Conservation (phyloP, 179 eudicot genomes). For the Silene coronaria region DNA sequence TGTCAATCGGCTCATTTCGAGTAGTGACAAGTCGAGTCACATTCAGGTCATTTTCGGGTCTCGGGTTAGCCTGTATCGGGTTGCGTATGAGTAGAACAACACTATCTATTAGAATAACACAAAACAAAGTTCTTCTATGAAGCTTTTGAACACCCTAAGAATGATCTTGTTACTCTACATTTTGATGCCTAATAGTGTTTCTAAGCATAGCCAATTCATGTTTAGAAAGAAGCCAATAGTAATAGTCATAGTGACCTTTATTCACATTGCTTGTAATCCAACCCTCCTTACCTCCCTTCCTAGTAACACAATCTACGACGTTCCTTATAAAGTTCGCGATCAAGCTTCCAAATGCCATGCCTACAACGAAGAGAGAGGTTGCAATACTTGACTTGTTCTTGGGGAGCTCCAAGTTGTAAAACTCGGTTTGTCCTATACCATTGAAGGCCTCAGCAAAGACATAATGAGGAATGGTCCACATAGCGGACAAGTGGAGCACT, state of each 20-base stretch:
- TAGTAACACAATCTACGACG: constrained; percentile 29
- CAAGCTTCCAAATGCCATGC: constrained; percentile 58
- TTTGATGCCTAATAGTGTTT: no score
- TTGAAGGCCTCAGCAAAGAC: constrained; percentile 67
- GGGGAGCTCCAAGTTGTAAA: constrained; percentile 71
- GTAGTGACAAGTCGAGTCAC: no score
- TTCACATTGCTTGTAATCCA: constrained; percentile 62
- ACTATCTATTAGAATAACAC: no score
- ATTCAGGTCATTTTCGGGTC: no score
- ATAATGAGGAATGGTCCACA: constrained; percentile 58
- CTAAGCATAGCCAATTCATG: no score
- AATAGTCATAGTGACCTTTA: constrained; percentile 58
- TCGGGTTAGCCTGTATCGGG: no score
- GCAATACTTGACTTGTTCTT: constrained; percentile 82
- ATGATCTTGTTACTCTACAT: no score
- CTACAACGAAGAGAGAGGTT: constrained; percentile 40
- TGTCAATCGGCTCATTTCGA: no score
- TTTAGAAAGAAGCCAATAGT: constrained; percentile 53
- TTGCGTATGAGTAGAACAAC: no score
- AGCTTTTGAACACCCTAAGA: no score
- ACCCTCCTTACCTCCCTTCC: constrained; percentile 45
- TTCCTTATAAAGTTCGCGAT: constrained; percentile 51
- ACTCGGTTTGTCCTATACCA: constrained; percentile 69
- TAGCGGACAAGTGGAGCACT: constrained; percentile 52
- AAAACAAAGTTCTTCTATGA: no score